Evolutionary conservation across 1,284 basidiomycete genomes (phyloP).

Genomic region (Clitocybe nebularis): DNA sequence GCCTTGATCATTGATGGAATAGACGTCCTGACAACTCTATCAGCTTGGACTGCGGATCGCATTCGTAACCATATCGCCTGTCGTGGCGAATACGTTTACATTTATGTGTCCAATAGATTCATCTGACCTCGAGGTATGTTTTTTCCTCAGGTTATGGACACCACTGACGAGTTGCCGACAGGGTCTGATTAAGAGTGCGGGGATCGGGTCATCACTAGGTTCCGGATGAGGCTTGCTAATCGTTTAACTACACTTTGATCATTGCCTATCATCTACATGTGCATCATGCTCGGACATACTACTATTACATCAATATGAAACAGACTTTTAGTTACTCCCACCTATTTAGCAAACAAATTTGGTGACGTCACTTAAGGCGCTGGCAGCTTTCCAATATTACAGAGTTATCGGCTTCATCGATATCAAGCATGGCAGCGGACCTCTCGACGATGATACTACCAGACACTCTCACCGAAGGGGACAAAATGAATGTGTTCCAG

Average conservation of each 20-base stretch:
- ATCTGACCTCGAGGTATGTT: conserved; percentile 31
- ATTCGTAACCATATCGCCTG: conserved; percentile 65
- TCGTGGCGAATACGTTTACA: conserved; percentile 59
- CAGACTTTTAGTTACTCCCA: not conserved
- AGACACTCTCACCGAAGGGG: conserved; percentile 32
- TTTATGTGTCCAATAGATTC: conserved; percentile 64
- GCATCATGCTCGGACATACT: not conserved
- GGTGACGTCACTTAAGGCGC: not conserved
- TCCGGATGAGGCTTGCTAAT: conserved; percentile 2
- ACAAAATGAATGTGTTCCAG: conserved; percentile 37
- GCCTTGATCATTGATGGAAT: conserved; percentile 2
- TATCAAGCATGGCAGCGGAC: conserved; percentile 1
- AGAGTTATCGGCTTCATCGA: not conserved
- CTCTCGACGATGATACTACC: conserved; percentile 37
- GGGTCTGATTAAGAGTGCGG: conserved; percentile 14
- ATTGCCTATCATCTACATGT: not conserved
- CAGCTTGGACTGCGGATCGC: conserved; percentile 64
- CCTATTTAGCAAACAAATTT: not conserved
- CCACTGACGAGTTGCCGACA: conserved; percentile 2
- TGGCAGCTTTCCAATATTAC: not conserved
- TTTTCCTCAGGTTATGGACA: not conserved
- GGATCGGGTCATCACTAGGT: conserved; percentile 2
- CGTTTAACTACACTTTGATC: not conserved
- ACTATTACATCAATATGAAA: conserved; percentile 1
- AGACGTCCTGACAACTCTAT: conserved; percentile 8